A percentile compares a stretch with the other conserved stretches of the same genome.
Evolutionary conservation across 176 grass and related monocot species (phyloP).

Genomic region (Oryza rufipogon): DNA sequence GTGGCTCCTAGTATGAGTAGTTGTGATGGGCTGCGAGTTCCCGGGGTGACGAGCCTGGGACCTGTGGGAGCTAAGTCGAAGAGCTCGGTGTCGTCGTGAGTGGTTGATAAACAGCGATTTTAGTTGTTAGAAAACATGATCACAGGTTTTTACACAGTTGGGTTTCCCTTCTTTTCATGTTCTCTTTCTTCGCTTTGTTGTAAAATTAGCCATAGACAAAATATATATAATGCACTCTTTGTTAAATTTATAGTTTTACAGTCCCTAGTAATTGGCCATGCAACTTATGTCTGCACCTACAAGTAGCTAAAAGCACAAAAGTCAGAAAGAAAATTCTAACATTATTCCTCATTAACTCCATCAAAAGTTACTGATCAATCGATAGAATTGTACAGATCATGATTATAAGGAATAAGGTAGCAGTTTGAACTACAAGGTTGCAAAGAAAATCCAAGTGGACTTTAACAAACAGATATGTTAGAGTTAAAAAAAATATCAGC

Average conservation of each 20-base stretch:
- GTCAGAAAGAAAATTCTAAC: neutral
- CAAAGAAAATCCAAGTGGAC: neutral
- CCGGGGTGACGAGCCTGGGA: no score
- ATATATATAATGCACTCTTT: neutral
- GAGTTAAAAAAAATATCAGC: neutral
- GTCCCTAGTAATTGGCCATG: slow-evolving; percentile 1
- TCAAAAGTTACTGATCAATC: neutral
- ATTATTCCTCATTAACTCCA: neutral
- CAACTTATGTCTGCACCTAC: neutral
- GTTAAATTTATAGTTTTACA: neutral
- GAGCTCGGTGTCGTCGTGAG: no score
- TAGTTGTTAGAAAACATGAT: slow-evolving; percentile 2
- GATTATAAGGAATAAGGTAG: neutral
- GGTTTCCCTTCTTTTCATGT: neutral
- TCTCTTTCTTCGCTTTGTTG: neutral
- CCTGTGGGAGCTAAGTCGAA: no score
- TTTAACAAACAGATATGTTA: slow-evolving; percentile 18
- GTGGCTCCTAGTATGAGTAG: no score
- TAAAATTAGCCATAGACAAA: neutral
- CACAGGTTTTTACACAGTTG: neutral
- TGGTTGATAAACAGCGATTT: neutral
- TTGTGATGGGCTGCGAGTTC: no score
- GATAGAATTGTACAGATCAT: neutral
- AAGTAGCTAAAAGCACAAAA: slow-evolving; percentile 15
- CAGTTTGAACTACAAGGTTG: neutral